phyloP scores from a whole-genome alignment of 768 basidiomycete genomes.

The Agrocybe chaxingu region DNA sequence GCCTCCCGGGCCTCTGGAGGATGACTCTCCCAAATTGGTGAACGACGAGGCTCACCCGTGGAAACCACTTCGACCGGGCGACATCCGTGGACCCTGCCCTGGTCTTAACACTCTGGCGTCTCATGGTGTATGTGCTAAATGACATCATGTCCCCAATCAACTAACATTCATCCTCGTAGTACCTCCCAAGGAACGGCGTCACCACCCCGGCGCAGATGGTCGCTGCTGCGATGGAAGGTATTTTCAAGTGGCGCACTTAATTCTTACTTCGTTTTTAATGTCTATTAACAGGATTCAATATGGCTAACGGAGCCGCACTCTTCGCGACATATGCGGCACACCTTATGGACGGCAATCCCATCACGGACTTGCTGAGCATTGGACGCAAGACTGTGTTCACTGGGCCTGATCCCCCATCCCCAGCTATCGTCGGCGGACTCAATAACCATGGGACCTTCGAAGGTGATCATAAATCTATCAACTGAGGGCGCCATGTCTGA shows the following conservation, averaged over 20 bases:
- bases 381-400: slow-evolving; percentile 15
- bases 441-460: slow-evolving; percentile 19
- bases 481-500: neutral
- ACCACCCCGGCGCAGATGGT: slow-evolving; percentile 9
- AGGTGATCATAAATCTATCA: slow-evolving; percentile 8
- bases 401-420: slow-evolving; percentile 15
- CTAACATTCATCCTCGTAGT: neutral
- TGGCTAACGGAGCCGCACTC: neutral
- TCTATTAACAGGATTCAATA: too few relatives aligned
- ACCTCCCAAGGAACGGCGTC: slow-evolving; percentile 12
- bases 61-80: slow-evolving; percentile 8
- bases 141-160: neutral
- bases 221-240: slow-evolving; percentile 15
- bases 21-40: slow-evolving; percentile 16
- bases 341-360: neutral
- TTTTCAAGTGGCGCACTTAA: too few relatives aligned
- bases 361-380: slow-evolving; percentile 15
- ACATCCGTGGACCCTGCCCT: slow-evolving; percentile 17
- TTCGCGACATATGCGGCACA: too few relatives aligned
- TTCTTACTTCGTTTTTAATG: too few relatives aligned
- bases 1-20: slow-evolving; percentile 13
- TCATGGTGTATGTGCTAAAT: slow-evolving; percentile 13
- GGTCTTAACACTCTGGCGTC: slow-evolving; percentile 19
- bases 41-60: slow-evolving; percentile 17
- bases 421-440: slow-evolving; percentile 19